Conservation (phyloP, 345 rosid species). For the Populus ilicifolia region DNA sequence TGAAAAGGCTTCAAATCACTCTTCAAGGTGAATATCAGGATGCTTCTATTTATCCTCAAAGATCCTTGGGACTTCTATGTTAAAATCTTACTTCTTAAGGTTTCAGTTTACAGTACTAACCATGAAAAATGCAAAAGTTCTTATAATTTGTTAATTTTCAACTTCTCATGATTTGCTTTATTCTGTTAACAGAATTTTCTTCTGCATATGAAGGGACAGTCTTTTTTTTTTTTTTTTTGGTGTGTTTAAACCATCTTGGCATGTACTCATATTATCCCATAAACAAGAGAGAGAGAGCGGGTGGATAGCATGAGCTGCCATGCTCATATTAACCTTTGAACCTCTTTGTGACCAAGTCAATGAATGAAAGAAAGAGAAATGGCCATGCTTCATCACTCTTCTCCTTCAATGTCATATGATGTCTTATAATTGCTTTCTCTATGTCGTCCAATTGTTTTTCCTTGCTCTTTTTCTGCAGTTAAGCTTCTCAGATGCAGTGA, state of each 20-base stretch:
- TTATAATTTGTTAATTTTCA: not conserved
- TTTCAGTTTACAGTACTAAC: not conserved
- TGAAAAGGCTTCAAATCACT: not conserved
- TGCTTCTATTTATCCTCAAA: not conserved
- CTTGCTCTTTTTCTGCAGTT: conserved; percentile 38
- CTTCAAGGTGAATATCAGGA: not conserved
- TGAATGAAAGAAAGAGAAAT: not conserved
- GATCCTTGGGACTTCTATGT: not conserved
- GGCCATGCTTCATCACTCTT: not conserved
- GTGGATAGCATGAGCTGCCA: too few species aligned
- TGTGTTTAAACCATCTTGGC: not conserved
- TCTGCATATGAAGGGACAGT: not conserved
- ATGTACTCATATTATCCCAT: not conserved
- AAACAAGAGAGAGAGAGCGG: not conserved
- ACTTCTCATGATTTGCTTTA: not conserved
- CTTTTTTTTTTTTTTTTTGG: not conserved
- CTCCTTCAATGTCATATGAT: not conserved
- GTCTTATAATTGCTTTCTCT: not conserved
- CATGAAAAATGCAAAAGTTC: not conserved
- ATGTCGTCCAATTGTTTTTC: not conserved
- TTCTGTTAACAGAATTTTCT: not conserved
- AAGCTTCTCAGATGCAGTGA: conserved; percentile 19
- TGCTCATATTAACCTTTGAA: too few species aligned
- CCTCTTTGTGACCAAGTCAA: not conserved
- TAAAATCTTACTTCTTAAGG: not conserved